These are phyloP conservation scores for Fusarium brachygibbosum DNA, from an alignment of 2,329 filamentous ascomycete genomes.

Conservation along the genomic window DNA sequence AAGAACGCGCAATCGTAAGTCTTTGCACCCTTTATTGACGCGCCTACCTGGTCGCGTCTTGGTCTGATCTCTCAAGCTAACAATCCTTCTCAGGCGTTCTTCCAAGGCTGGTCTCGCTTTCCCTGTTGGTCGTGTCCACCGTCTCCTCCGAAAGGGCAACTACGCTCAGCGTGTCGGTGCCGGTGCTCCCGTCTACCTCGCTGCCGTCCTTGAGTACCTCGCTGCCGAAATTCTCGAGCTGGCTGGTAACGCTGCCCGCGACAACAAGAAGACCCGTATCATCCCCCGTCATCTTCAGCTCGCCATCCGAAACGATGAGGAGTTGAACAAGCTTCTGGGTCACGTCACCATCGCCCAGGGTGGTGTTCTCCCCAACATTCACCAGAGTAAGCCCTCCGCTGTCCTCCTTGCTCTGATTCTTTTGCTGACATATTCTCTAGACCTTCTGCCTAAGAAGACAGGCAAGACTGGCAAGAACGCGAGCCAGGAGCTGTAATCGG, in stretches of 20 bases:
- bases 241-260: conserved; percentile 97
- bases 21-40: neutral
- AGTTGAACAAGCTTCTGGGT: conserved; percentile 98
- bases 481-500: conserved; percentile 91
- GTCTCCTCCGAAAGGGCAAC: conserved; percentile 99
- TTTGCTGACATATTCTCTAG: conserved; percentile 66
- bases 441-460: conserved; percentile 99
- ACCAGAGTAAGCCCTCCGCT: conserved; percentile 80
- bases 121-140: conserved; percentile 98
- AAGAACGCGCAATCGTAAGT: conserved; percentile 99
- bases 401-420: neutral
- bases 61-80: conserved; percentile 24
- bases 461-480: conserved; percentile 91
- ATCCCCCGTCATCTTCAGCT: conserved; percentile 99
- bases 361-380: conserved; percentile 97
- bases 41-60: conserved; percentile 19
- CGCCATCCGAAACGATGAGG: conserved; percentile 99
- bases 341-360: conserved; percentile 97
- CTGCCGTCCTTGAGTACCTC: conserved; percentile 97
- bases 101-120: conserved; percentile 99
- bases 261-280: conserved; percentile 99
- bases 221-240: conserved; percentile 99
- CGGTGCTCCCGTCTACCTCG: conserved; percentile 96
- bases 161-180: conserved; percentile 99
- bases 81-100: conserved; percentile 77